A percentile compares a stretch with the other conserved stretches of the same genome.
These are phyloP conservation scores for Yamagishiella unicocca DNA, from an alignment of 139 green algal genomes.

Conservation along the genomic window DNA sequence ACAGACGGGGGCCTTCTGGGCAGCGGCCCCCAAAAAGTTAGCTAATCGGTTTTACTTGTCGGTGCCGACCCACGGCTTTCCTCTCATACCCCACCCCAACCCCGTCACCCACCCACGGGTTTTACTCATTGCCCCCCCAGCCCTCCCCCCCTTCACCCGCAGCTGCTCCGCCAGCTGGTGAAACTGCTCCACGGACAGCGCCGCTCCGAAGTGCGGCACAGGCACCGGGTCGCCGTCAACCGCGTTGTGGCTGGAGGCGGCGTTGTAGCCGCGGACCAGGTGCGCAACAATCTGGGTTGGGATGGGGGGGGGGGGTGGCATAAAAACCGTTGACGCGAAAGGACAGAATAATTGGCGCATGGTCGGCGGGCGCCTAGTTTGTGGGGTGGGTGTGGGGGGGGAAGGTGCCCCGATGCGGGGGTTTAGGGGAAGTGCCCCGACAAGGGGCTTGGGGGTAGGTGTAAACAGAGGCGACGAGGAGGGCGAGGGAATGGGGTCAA, in stretches of 20 bases:
- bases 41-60: no score
- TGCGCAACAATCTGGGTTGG: slow-evolving; percentile 74
- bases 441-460: no score
- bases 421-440: no score
- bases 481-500: not conserved
- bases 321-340: no score
- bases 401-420: not conserved
- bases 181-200: slow-evolving; percentile 77
- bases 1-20: no score
- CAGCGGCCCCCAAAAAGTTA: no score
- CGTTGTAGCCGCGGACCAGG: slow-evolving; percentile 78
- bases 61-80: no score
- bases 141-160: not conserved
- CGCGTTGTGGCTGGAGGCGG: slow-evolving; percentile 50
- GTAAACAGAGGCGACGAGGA: not conserved
- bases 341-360: no score
- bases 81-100: no score
- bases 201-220: slow-evolving; percentile 89
- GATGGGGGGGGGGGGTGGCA: not conserved
- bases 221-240: slow-evolving; percentile 90
- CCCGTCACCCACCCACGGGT: no score
- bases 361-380: not conserved
- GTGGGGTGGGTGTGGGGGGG: not conserved
- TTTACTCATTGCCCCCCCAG: not conserved
- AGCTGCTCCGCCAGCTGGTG: slow-evolving; percentile 77